Percentiles rank a stretch among this genome's conserved stretches.
Conservation (phyloP, 2,329 filamentous ascomycete species). For the Xylaria sp. region DNA sequence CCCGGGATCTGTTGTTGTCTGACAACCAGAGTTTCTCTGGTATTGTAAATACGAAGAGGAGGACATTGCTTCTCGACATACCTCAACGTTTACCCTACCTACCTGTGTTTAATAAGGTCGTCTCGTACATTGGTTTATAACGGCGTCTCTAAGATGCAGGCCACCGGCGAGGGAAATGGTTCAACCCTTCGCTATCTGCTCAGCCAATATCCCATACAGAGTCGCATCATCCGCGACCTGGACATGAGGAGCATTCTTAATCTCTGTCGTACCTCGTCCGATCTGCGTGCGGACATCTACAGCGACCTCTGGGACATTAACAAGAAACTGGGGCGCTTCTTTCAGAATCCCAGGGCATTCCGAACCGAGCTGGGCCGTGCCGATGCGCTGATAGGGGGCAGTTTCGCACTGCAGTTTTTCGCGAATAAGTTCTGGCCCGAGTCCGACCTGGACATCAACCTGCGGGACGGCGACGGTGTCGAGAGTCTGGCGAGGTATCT, state of each 20-base stretch:
- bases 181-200: conserved; percentile 13
- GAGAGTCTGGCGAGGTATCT: conserved; percentile 18
- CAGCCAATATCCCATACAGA: conserved; percentile 20
- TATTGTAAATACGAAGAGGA: background rate
- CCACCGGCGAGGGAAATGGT: background rate
- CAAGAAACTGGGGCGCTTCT: conserved; percentile 23
- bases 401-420: conserved; percentile 34
- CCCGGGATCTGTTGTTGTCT: too few relatives aligned
- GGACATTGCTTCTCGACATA: background rate
- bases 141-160: background rate
- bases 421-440: conserved; percentile 28
- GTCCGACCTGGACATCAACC: conserved; percentile 28
- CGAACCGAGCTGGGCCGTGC: conserved; percentile 22
- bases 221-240: conserved; percentile 11
- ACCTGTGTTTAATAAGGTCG: background rate
- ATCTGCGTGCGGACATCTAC: conserved; percentile 23
- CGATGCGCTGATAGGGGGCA: conserved; percentile 29
- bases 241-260: conserved; percentile 24
- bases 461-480: conserved; percentile 11
- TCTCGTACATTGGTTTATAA: background rate
- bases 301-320: conserved; percentile 30
- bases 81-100: too few relatives aligned
- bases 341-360: conserved; percentile 24
- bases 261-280: conserved; percentile 20
- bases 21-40: background rate